A percentile compares a stretch with the other conserved stretches of the same genome.
phyloP scores from a whole-genome alignment of 129 eudicot genomes.

The Flaveria ramosissima region DNA sequence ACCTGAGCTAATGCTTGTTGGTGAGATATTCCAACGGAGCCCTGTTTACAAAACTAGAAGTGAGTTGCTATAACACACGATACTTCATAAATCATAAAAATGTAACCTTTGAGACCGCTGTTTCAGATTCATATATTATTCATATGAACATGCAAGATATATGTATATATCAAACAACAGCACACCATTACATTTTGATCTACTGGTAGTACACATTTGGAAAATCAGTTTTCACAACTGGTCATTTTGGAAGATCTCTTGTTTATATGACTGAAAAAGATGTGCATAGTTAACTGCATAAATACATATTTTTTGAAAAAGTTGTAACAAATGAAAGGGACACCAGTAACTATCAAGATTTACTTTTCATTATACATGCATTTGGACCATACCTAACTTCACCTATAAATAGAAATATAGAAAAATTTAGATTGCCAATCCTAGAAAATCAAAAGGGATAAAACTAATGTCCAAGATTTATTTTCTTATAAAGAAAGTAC shows the following conservation, averaged over 20 bases:
- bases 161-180: too few relatives aligned
- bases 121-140: too few relatives aligned
- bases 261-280: too few relatives aligned
- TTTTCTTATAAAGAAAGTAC: constrained; percentile 5
- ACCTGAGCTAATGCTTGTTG: constrained; percentile 74
- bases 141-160: too few relatives aligned
- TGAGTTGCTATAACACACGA: constrained; percentile 24
- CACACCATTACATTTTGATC: too few relatives aligned
- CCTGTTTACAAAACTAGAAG: constrained; percentile 38
- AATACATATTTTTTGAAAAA: neutral
- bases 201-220: too few relatives aligned
- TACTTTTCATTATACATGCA: constrained; percentile 18
- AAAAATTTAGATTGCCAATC: neutral
- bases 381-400: constrained; percentile 6
- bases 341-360: constrained; percentile 2
- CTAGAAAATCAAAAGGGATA: neutral
- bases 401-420: neutral
- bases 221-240: too few relatives aligned
- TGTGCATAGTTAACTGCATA: too few relatives aligned
- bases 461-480: constrained; percentile 6
- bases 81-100: too few relatives aligned
- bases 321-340: neutral
- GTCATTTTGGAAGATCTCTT: too few relatives aligned
- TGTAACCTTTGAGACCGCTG: neutral
- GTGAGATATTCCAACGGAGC: constrained; percentile 72